Evolutionary conservation across 164 flowering plant genomes (phyloP).

Genomic region (Tetrastigma voinierianum): DNA sequence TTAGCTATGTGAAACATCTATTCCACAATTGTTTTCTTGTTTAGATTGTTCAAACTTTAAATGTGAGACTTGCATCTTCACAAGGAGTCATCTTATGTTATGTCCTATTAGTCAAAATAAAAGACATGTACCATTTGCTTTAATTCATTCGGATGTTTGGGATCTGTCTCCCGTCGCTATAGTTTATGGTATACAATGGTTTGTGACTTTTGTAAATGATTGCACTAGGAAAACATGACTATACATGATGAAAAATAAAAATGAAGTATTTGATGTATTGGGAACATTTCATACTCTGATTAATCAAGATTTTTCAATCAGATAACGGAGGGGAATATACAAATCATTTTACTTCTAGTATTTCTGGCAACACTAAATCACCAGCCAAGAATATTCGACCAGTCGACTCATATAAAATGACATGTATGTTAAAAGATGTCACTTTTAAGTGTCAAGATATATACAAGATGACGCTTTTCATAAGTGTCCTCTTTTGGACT

Average conservation of each 20-base stretch:
- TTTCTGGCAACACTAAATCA: not conserved
- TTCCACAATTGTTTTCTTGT: not conserved
- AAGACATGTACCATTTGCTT: not conserved
- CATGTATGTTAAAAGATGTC: too few species aligned
- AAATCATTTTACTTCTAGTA: not conserved
- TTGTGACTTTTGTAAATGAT: not conserved
- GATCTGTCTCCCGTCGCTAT: not conserved
- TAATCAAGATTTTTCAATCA: not conserved
- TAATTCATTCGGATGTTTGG: too few species aligned
- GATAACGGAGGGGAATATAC: conserved; percentile 2
- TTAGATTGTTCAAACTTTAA: not conserved
- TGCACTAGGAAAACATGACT: not conserved
- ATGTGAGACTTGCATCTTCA: not conserved
- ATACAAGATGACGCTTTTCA: too few species aligned
- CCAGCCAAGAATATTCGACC: not conserved
- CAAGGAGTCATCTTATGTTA: not conserved
- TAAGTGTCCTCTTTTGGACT: too few species aligned
- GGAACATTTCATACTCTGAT: not conserved
- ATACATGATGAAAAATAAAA: not conserved
- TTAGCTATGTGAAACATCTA: not conserved
- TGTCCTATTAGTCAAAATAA: not conserved
- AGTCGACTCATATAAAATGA: too few species aligned
- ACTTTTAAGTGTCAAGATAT: too few species aligned
- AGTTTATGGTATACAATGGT: not conserved
- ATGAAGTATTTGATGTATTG: conserved; percentile 1